These are phyloP conservation scores for Dichomitus squalens DNA, from an alignment of 1,284 basidiomycete species.

Conservation along the genomic window DNA sequence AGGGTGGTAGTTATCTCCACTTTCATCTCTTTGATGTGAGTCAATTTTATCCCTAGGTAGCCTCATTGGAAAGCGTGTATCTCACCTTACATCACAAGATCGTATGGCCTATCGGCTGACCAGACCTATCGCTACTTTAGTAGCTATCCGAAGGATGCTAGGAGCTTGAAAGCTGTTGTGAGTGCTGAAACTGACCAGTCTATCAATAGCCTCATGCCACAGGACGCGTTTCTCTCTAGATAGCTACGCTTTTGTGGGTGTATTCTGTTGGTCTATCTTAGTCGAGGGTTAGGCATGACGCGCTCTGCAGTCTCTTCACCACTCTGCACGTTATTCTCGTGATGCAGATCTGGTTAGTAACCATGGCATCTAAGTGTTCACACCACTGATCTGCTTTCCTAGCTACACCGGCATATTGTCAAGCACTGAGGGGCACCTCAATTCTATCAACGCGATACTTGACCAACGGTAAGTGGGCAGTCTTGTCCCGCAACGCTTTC, in stretches of 20 bases:
- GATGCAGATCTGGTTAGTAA: background rate
- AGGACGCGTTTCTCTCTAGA: background rate
- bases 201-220: background rate
- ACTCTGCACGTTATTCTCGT: background rate
- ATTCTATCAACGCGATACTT: background rate
- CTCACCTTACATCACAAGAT: background rate
- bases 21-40: background rate
- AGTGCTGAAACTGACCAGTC: background rate
- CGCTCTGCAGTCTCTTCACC: background rate
- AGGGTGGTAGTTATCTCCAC: background rate
- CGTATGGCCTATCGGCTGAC: background rate
- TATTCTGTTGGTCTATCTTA: background rate
- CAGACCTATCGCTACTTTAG: background rate
- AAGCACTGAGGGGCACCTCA: background rate
- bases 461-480: background rate
- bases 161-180: background rate
- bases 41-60: background rate
- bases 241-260: background rate
- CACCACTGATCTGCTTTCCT: background rate
- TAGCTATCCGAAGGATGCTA: background rate
- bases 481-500: background rate
- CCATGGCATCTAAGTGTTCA: background rate
- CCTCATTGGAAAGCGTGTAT: background rate
- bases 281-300: no score
- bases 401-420: background rate